phyloP scores from a whole-genome alignment of 1,284 basidiomycete species.

The Coriolopsis trogii region DNA sequence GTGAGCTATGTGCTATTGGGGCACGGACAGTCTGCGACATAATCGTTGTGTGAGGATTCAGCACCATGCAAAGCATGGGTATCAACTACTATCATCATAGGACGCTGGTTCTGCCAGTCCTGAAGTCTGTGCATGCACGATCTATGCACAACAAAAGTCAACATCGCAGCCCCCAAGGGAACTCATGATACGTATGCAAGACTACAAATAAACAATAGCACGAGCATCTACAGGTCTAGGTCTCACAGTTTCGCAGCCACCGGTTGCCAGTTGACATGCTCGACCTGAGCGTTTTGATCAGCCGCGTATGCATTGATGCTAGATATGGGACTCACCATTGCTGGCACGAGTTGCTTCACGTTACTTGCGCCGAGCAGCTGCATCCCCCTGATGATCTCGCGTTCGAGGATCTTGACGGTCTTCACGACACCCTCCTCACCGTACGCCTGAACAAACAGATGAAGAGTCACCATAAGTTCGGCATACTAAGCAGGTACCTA shows the following conservation, averaged over 20 bases:
- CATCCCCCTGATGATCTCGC: slow-evolving; percentile 85
- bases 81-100: too few relatives aligned
- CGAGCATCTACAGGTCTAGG: too few relatives aligned
- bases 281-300: slow-evolving; percentile 43
- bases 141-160: too few relatives aligned
- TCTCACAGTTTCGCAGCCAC: slow-evolving; percentile 44
- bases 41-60: too few relatives aligned
- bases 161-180: too few relatives aligned
- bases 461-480: neutral
- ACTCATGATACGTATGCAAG: too few relatives aligned
- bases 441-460: slow-evolving; percentile 59
- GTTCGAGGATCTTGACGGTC: slow-evolving; percentile 71
- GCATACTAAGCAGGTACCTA: slow-evolving; percentile 37
- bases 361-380: slow-evolving; percentile 75
- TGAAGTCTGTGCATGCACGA: too few relatives aligned
- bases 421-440: slow-evolving; percentile 83
- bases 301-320: neutral
- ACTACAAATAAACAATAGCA: too few relatives aligned
- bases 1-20: too few relatives aligned
- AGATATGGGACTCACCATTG: slow-evolving; percentile 72
- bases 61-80: too few relatives aligned
- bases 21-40: too few relatives aligned
- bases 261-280: slow-evolving; percentile 71
- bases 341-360: slow-evolving; percentile 73
- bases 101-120: too few relatives aligned